A percentile compares a stretch with the other conserved stretches of the same genome.
Evolutionary conservation across 495 filamentous ascomycete genomes (phyloP).

Genomic region (Aspergillus ellipticus): DNA sequence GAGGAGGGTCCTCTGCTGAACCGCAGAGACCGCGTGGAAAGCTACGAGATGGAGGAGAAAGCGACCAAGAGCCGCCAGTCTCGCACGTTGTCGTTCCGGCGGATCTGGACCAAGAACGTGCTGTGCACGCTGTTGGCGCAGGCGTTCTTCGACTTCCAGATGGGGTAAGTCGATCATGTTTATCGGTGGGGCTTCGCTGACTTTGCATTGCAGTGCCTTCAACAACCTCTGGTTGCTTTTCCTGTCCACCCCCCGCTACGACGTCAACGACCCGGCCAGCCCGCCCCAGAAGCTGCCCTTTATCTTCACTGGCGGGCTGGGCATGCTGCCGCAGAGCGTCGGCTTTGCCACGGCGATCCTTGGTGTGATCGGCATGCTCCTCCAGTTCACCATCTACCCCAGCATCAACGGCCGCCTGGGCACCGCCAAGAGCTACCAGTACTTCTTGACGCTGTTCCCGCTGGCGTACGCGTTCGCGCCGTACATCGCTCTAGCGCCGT

Average conservation of each 20-base stretch:
- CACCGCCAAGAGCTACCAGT: slow-evolving; percentile 63
- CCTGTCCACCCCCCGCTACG: slow-evolving; percentile 73
- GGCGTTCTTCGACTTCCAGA: slow-evolving; percentile 69
- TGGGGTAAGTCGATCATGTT: slow-evolving; percentile 39
- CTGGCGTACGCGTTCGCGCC: slow-evolving; percentile 68
- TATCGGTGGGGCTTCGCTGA: neutral
- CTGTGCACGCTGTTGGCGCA: slow-evolving; percentile 62
- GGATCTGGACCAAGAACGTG: slow-evolving; percentile 79
- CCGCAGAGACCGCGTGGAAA: slow-evolving; percentile 26
- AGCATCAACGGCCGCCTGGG: slow-evolving; percentile 62
- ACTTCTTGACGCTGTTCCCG: slow-evolving; percentile 69
- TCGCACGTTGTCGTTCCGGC: slow-evolving; percentile 58
- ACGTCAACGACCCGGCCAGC: slow-evolving; percentile 41
- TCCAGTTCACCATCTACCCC: slow-evolving; percentile 78
- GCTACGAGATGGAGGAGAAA: slow-evolving; percentile 43
- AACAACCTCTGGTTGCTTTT: slow-evolving; percentile 82
- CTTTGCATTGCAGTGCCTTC: slow-evolving; percentile 58
- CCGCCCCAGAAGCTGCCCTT: slow-evolving; percentile 55
- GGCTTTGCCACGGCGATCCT: slow-evolving; percentile 77
- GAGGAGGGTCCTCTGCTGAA: slow-evolving; percentile 34
- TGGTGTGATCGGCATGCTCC: slow-evolving; percentile 68
- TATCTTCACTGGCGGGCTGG: slow-evolving; percentile 76
- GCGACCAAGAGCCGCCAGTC: slow-evolving; percentile 25
- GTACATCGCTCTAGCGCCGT: slow-evolving; percentile 68
- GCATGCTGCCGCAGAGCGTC: slow-evolving; percentile 67